Percentiles rank a stretch among this genome's conserved stretches.
Conservation (phyloP, 495 filamentous ascomycete genomes). For the Copromyces sp. region DNA sequence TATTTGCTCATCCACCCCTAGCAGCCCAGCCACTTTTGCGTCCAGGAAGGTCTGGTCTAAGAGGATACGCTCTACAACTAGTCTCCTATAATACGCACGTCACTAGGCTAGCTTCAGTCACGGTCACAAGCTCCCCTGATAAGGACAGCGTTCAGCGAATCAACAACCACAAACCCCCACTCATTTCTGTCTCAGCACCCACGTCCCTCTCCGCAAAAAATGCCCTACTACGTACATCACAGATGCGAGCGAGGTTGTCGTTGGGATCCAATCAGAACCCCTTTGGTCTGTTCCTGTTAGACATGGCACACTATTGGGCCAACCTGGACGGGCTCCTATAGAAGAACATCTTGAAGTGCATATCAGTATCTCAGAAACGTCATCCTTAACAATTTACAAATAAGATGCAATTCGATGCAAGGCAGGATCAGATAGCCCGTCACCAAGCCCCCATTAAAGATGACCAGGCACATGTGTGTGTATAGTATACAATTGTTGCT, state of each 20-base stretch:
- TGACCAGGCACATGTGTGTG: neutral
- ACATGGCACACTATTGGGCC: neutral
- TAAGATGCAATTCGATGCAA: neutral
- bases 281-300: neutral
- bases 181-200: neutral
- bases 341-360: neutral
- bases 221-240: neutral
- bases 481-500: neutral
- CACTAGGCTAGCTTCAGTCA: neutral
- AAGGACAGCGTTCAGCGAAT: conserved; percentile 2
- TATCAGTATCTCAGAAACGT: neutral
- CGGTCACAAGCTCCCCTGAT: neutral
- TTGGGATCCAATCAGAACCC: neutral
- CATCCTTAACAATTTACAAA: neutral
- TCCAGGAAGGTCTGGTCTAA: neutral
- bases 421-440: neutral
- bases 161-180: neutral
- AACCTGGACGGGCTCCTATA: neutral
- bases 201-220: neutral
- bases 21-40: neutral
- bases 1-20: neutral
- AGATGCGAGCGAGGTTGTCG: neutral
- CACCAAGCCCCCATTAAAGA: neutral
- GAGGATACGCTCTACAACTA: neutral
- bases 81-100: neutral